These are phyloP conservation scores for Fusarium sp. DNA, from an alignment of 2,329 filamentous ascomycete genomes.

Conservation along the genomic window DNA sequence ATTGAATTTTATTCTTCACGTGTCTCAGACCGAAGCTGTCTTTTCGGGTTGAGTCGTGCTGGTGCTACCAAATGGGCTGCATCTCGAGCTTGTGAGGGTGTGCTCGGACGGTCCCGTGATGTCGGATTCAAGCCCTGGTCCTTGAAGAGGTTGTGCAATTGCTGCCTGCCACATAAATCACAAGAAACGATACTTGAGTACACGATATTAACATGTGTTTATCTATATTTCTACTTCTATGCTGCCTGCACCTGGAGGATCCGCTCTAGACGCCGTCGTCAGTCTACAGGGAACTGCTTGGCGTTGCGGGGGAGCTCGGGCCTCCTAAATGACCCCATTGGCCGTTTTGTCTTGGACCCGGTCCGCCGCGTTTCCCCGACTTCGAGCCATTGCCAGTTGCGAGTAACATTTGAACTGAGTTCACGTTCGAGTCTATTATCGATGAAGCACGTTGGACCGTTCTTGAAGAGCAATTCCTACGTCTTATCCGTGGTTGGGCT, in stretches of 20 bases:
- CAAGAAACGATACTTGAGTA: not conserved
- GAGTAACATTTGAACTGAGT: not conserved
- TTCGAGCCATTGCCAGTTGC: not conserved
- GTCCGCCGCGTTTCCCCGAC: not conserved
- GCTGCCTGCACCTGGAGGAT: not conserved
- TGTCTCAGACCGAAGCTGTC: constrained; percentile 18
- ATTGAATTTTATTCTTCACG: not conserved
- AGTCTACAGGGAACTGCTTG: not conserved
- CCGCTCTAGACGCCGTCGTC: not conserved
- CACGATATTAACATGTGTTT: not conserved
- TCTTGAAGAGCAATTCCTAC: not conserved
- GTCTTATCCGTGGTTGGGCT: not conserved
- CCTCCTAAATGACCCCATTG: not conserved
- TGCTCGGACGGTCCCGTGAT: constrained; percentile 32
- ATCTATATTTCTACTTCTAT: not conserved
- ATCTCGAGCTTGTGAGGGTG: constrained; percentile 4
- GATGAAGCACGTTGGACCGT: not conserved
- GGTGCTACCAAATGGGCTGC: constrained; percentile 17
- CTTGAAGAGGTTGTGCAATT: not conserved
- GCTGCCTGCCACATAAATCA: not conserved
- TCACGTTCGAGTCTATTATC: not conserved
- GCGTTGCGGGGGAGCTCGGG: constrained; percentile 1
- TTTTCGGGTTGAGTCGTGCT: not conserved
- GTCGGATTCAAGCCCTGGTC: not conserved
- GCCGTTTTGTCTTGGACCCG: not conserved